Evolutionary conservation across 306 rosid species (phyloP), one percentile per base, ranked within the genome.

Genomic region (Citrullus mucosospermus): DNA sequence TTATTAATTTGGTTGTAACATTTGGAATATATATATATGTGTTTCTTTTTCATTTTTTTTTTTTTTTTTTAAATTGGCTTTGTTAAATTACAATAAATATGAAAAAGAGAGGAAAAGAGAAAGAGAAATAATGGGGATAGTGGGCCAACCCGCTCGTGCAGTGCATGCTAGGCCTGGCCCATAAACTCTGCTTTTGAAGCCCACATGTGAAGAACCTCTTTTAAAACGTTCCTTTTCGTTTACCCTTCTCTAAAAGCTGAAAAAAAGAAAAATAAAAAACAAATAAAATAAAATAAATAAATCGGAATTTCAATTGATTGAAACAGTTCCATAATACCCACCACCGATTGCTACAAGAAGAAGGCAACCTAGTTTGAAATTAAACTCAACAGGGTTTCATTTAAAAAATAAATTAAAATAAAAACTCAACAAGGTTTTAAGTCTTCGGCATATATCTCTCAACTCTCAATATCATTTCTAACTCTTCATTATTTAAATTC

Each of bases 141-240:
- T 81, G 87, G 93, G 96, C 86, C 93, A 80, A 56, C 79, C 95
- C 89, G 88, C 96, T 89, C 96, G 97, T 94, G 96, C 81, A 85
- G 16, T 87, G 88, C 90, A 82, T 89, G 87, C 90, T 77, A 84
- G 79, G 80, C 59, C 59, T 79, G 94, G 91, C 83, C 88, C 89
- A 81, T 88, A 78, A 73, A 63, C 58, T 22, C 77, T 74, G 55
- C 78, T 71, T 70, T 46, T 50, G 72, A 79, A 80, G 82, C 78
- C 89, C 83, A 66, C 57, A 77, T 77, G 68, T 74, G 62, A 71
- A 48, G 43, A 73, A 30, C 78, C 22, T 32, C 46, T 53, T 73
- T 51, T 25, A 53, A 32, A 53, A 72, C 38, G 4, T 50, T 50
- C 20, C 15, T 50, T 72, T 72, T 50, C 34, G 25, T 51, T 53